A percentile compares a stretch with the other conserved stretches of the same genome.
These are phyloP conservation scores for Thinopyrum elongatum DNA, from an alignment of 176 grass and related monocot genomes.

Conservation along the genomic window DNA sequence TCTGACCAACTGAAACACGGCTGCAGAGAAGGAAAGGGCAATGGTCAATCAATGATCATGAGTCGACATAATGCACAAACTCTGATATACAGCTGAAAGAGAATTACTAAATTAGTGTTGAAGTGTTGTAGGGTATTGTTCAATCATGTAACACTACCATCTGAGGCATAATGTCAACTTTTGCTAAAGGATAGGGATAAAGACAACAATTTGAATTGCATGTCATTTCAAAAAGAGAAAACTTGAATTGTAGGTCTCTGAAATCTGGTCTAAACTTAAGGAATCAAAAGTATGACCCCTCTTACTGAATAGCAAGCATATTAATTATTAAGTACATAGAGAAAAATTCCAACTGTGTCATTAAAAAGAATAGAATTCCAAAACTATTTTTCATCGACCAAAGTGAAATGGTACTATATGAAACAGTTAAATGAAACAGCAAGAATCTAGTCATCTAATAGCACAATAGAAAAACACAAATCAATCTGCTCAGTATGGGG, in stretches of 20 bases:
- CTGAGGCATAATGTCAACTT: not conserved
- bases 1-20: not conserved
- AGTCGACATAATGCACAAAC: not conserved
- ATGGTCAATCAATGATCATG: not conserved
- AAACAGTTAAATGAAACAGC: not conserved
- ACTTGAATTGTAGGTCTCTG: not conserved
- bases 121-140: not conserved
- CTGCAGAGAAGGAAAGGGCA: constrained; percentile 27
- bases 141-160: not conserved
- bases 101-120: no score
- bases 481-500: not conserved
- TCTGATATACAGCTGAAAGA: not conserved
- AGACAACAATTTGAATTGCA: not conserved
- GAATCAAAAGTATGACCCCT: not conserved
- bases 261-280: not conserved
- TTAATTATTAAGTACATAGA: constrained; percentile 17
- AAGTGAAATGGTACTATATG: not conserved
- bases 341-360: not conserved
- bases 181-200: not conserved
- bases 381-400: not conserved
- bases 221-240: not conserved
- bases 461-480: not conserved
- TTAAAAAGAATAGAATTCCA: not conserved
- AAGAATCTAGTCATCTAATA: not conserved
- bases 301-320: not conserved